Evolutionary conservation across 2,329 filamentous ascomycete genomes (phyloP), one percentile per base, ranked within the genome.

Genomic region (Alternaria brassicae): DNA sequence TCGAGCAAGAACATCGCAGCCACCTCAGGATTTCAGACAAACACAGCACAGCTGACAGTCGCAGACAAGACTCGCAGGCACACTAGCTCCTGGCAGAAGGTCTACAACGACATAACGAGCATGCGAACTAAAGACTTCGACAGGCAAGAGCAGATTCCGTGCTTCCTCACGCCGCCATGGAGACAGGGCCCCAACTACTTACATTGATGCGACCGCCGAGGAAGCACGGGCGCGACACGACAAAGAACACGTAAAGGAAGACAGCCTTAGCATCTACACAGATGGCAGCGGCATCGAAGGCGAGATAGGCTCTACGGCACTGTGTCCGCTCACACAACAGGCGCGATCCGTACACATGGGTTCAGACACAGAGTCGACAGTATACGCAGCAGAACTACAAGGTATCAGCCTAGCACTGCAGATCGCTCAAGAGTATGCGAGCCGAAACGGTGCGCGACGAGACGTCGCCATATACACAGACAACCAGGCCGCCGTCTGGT

Each of bases 181-280:
- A 27, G 47, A 49, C 23, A 36, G 37, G 60, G 64, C 8, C 62
- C 62, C 56, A 15, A 53, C 37, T 9, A 67, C 48, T 3, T 28
- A 65, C 42, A 68, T 65, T 44, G 62, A 67, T 8, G 41, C 27
- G 6, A 58, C 50, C 23, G 58, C 52, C 3, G 44, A 66, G 17
- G 60, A 45, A 44, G 64, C 62, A 15, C 41, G 50, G 17, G n/a
- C 52, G 5, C 39, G 55, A 53, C 58, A 69, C 51, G 53, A 70
- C 27, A 62, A 34, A 65, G 44, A 57, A 49, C 27, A 52, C 34
- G 23, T 59, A 50, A 27, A 58, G 30, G 23, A 32, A 53, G 30
- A 47, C 21, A 50, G 55, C 62, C 60, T 70, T n/a, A 65, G 61
- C 47, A 70, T 70, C 51, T 68, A 65, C 53, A 70, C 57, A 45